A percentile compares a stretch with the other conserved stretches of the same genome.
Evolutionary conservation across 1,284 basidiomycete species (phyloP).

Genomic region (Microbotryum saponariae): DNA sequence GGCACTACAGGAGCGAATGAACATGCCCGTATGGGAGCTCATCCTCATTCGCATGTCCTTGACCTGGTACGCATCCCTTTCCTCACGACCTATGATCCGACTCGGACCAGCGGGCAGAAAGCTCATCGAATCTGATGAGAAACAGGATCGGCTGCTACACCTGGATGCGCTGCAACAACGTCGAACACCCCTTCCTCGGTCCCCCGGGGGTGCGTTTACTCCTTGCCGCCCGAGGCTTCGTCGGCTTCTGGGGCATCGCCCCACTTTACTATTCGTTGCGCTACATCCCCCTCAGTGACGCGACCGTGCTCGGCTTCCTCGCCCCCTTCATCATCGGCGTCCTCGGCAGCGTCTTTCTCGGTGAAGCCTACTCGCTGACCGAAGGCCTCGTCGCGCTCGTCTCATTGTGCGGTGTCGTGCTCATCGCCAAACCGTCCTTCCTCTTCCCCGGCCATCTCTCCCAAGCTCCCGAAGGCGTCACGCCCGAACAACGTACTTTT

Average conservation of each 20-base stretch:
- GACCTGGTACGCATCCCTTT: conserved; percentile 16
- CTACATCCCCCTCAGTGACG: conserved; percentile 39
- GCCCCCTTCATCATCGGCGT: conserved; percentile 38
- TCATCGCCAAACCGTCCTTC: conserved; percentile 38
- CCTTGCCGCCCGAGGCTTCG: conserved; percentile 30
- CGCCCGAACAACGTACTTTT: conserved; percentile 12
- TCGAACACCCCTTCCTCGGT: conserved; percentile 29
- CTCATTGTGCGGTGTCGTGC: conserved; percentile 37
- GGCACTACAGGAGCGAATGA: conserved; percentile 15
- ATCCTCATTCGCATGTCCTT: conserved; percentile 33
- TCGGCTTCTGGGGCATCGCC: conserved; percentile 38
- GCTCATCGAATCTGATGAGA: conserved; percentile 1
- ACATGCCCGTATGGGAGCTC: conserved; percentile 33
- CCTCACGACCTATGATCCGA: conserved; percentile 1
- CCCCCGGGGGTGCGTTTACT: conserved; percentile 30
- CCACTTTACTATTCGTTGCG: conserved; percentile 37
- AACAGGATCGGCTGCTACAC: conserved; percentile 7
- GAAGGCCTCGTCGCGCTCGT: conserved; percentile 38
- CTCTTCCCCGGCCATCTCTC: conserved; percentile 18
- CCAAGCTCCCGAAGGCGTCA: conserved; percentile 2
- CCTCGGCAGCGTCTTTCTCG: conserved; percentile 36
- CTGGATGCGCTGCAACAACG: conserved; percentile 14
- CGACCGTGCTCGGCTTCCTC: conserved; percentile 40
- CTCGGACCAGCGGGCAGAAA: conserved; percentile 4
- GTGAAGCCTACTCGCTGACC: conserved; percentile 37